Evolutionary conservation across 2,329 filamentous ascomycete genomes (phyloP).

Genomic region (Colletotrichum spaethianum): DNA sequence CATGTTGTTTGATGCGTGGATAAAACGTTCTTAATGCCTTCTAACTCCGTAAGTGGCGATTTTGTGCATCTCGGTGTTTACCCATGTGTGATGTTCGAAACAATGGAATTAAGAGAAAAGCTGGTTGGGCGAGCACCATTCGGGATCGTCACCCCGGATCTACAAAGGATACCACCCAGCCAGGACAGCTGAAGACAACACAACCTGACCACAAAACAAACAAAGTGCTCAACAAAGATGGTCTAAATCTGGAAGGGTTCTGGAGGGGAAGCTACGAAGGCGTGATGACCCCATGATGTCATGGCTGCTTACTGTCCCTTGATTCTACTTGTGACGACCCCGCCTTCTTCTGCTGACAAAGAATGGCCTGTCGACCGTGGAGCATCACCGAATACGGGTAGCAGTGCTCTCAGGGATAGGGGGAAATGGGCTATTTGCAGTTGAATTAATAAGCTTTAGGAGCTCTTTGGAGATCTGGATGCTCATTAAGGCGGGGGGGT

Average conservation of each 20-base stretch:
- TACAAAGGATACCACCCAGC: neutral
- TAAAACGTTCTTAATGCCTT: neutral
- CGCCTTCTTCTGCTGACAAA: neutral
- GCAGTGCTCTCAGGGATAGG: neutral
- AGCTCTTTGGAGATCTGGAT: neutral
- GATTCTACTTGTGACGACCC: constrained; percentile 10
- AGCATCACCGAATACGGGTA: neutral
- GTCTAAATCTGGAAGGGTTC: neutral
- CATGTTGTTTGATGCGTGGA: too few species aligned
- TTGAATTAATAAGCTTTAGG: constrained; percentile 30
- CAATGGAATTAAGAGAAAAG: neutral
- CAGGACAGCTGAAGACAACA: neutral
- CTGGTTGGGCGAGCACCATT: neutral
- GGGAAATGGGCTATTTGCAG: neutral
- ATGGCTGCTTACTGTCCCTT: constrained; percentile 16
- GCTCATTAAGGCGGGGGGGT: neutral
- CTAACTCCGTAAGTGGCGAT: neutral
- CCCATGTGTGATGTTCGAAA: neutral
- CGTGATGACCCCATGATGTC: constrained; percentile 37
- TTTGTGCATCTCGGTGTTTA: neutral
- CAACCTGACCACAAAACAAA: neutral
- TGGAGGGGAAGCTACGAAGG: neutral
- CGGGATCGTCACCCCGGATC: constrained; percentile 20
- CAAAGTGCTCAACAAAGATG: neutral
- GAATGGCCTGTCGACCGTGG: neutral